Percentiles rank a stretch among this genome's conserved stretches.
phyloP scores from a whole-genome alignment of 805 yeast genomes.

The Ogataea allantospora region DNA sequence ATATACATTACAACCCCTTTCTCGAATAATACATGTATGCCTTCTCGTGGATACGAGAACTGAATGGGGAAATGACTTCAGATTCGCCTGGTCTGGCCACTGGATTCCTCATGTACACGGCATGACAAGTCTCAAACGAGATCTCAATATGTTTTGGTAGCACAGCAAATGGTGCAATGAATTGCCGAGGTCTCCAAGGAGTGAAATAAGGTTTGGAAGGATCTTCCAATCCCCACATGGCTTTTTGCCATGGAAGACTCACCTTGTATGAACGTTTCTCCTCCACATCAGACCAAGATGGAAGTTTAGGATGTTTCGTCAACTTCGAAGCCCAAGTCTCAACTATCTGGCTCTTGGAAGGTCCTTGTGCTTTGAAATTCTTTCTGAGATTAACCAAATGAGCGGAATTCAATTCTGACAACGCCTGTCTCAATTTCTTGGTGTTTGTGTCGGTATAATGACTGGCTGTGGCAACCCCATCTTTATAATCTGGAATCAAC shows the following conservation, averaged over 20 bases:
- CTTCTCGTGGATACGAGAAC: constrained; percentile 78
- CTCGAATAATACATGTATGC: constrained; percentile 92
- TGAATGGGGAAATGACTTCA: constrained; percentile 91
- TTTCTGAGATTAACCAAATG: constrained; percentile 34
- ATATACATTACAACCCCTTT: constrained; percentile 46
- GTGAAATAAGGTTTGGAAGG: constrained; percentile 84
- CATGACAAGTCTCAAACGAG: constrained; percentile 89
- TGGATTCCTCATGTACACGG: constrained; percentile 95
- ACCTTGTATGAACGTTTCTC: constrained; percentile 40
- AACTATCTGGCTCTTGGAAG: constrained; percentile 29
- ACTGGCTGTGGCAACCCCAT: constrained; percentile 31
- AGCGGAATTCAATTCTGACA: constrained; percentile 34
- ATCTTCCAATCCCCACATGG: constrained; percentile 76
- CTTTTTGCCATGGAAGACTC: constrained; percentile 76
- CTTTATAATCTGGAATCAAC: constrained; percentile 34
- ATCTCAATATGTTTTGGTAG: constrained; percentile 90
- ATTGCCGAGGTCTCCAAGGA: constrained; percentile 95
- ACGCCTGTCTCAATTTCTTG: constrained; percentile 33
- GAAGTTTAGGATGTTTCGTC: constrained; percentile 39
- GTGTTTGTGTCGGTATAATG: constrained; percentile 30
- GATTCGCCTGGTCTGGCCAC: constrained; percentile 96
- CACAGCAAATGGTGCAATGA: constrained; percentile 87
- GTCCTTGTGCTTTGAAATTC: constrained; percentile 25
- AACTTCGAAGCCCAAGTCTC: constrained; percentile 49
- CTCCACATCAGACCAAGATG: constrained; percentile 34